Evolutionary conservation across 148 eudicot genomes (phyloP), one percentile per base, ranked within the genome.

Genomic region (Dianthus caryophyllus): DNA sequence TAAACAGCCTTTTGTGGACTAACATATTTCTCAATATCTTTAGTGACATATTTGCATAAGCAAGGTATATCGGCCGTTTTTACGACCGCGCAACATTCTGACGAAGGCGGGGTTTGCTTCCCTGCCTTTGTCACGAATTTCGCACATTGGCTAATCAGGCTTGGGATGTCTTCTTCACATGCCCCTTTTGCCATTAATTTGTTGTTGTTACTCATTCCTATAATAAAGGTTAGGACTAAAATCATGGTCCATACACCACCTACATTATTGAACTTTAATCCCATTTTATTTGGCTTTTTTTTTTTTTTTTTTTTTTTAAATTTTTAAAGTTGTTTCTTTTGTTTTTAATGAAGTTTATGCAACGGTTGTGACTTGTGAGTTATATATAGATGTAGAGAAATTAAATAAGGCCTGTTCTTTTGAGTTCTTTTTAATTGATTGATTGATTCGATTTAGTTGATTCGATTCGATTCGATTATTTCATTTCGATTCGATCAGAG

Each of bases 31-130:
- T 74, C 76, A 63, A 80, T 50, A 10, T 68, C 70, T 74, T 77
- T 67, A 16, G 74, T 64, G n/a, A 74, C 67, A 11, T 58, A 64
- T 65, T 79, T 79, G 77, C 83, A 79, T 22, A 76, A 31, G 48
- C 83, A 76, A 17, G 83, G 77, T 38, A 79, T 14, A 36, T 79
- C 64, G 24, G 76, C 75, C 7, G 59, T 53, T 68, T 73, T 76
- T 20, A 67, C 68, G 60, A 69, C 69, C 3, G 20, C 58, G 25
- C 83, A 79, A 63, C 83, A 79, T 17, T 49, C 50, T 18, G 47
- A 8, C 11, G 83, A 79, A 11, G 83, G 79, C 51, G 64, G 58
- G 1, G 33, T 73, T 50, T 72, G 64, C 0, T 73, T 76, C 31
- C 79, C 79, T 17, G 52, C 51, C 46, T 68, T 76, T 25, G 44